Evolutionary conservation across 352 stramenopile species (phyloP).

Genomic region (Globisporangium polare): DNA sequence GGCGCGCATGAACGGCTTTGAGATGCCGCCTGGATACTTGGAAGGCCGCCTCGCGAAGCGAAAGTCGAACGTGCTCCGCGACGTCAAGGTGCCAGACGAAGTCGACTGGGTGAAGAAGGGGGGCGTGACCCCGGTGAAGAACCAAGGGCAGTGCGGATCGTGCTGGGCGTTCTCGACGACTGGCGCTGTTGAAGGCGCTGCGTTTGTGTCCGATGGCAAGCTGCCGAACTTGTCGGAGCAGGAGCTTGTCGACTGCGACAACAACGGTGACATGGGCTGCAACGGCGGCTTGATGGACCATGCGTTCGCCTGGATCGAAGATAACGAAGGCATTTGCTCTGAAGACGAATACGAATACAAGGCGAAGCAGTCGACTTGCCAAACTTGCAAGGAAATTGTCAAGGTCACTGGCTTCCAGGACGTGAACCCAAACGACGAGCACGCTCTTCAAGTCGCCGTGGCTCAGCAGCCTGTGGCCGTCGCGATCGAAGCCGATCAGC

Average conservation of each 20-base stretch:
- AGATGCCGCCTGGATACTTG: constrained; percentile 50
- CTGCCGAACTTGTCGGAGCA: constrained; percentile 96
- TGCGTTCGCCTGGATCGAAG: constrained; percentile 95
- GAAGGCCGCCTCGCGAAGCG: constrained; percentile 47
- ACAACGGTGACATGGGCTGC: constrained; percentile 94
- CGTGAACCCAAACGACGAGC: constrained; percentile 76
- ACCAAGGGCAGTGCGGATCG: constrained; percentile 94
- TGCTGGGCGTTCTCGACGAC: constrained; percentile 98
- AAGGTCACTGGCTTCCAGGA: constrained; percentile 90
- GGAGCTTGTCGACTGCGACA: constrained; percentile 97
- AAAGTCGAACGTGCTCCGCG: constrained; percentile 22
- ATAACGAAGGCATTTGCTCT: constrained; percentile 89
- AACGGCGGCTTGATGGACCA: constrained; percentile 98
- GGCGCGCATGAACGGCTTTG: constrained; percentile 50
- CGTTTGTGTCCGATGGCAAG: constrained; percentile 91
- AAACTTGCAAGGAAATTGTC: constrained; percentile 78
- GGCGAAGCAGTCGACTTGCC: constrained; percentile 66
- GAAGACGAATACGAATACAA: constrained; percentile 96
- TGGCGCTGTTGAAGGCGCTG: constrained; percentile 96
- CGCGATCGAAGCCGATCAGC: constrained; percentile 93
- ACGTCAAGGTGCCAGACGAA: constrained; percentile 54
- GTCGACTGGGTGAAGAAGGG: constrained; percentile 95
- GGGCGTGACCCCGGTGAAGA: constrained; percentile 95
- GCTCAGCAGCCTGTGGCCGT: constrained; percentile 92
- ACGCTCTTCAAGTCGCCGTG: constrained; percentile 87